phyloP scores from a whole-genome alignment of 2,329 filamentous ascomycete species.

The Fusarium sp. region DNA sequence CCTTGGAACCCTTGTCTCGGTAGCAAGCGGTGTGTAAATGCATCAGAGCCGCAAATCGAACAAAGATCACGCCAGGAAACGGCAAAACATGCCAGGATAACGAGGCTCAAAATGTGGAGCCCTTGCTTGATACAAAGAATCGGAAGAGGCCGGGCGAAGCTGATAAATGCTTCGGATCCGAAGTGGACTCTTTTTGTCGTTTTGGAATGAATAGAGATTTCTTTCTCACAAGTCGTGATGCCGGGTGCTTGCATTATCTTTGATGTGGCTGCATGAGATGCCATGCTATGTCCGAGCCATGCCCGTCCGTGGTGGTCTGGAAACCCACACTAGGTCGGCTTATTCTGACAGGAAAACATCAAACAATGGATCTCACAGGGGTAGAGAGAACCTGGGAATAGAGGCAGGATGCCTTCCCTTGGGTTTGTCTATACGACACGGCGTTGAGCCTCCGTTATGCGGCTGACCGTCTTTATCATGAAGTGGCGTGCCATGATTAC shows the following conservation, averaged over 20 bases:
- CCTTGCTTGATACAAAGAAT: slow-evolving; percentile 9
- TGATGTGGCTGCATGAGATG: slow-evolving; percentile 23
- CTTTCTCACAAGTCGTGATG: slow-evolving; percentile 6
- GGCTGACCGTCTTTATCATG: slow-evolving; percentile 1
- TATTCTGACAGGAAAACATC: slow-evolving; percentile 25
- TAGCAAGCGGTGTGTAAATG: slow-evolving; percentile 25
- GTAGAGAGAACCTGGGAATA: slow-evolving; percentile 14
- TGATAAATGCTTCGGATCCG: slow-evolving; percentile 26
- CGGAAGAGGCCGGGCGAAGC: slow-evolving; percentile 38
- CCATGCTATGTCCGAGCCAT: slow-evolving; percentile 39
- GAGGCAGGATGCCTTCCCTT: slow-evolving; percentile 14
- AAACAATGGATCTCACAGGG: slow-evolving; percentile 25
- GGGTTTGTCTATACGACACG: slow-evolving; percentile 8
- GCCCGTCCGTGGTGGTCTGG: slow-evolving; percentile 29
- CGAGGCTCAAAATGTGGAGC: slow-evolving; percentile 21
- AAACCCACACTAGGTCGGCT: slow-evolving; percentile 20
- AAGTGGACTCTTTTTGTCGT: slow-evolving; percentile 24
- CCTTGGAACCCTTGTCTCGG: slow-evolving; percentile 23
- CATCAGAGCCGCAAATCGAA: slow-evolving; percentile 28
- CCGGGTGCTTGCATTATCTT: slow-evolving; percentile 2
- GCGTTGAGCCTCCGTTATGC: slow-evolving; percentile 26
- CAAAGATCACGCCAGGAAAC: slow-evolving; percentile 31
- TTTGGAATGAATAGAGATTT: slow-evolving; percentile 18
- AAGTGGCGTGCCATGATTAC: no score
- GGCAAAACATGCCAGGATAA: slow-evolving; percentile 25